These are phyloP conservation scores for Calocera viscosa DNA, from an alignment of 768 basidiomycete genomes.

Conservation along the genomic window DNA sequence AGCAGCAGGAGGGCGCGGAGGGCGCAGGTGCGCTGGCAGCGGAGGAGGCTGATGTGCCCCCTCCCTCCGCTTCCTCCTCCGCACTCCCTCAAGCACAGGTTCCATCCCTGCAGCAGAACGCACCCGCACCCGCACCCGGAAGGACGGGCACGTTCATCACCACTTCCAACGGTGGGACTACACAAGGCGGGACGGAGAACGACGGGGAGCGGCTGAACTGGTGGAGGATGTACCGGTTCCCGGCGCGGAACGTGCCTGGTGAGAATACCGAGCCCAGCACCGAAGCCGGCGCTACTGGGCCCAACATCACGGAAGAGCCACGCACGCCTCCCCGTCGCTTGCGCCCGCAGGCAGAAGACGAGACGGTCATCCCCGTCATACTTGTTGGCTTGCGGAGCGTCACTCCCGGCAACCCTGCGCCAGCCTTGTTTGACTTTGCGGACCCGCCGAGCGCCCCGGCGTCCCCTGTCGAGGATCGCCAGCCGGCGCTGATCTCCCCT, in stretches of 20 bases:
- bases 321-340: slow-evolving; percentile 13
- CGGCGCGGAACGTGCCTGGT: slow-evolving; percentile 42
- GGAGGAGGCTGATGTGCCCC: neutral
- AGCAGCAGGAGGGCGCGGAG: neutral
- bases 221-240: slow-evolving; percentile 78
- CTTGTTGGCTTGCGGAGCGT: slow-evolving; percentile 74
- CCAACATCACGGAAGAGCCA: slow-evolving; percentile 9
- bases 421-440: neutral
- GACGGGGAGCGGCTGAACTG: slow-evolving; percentile 46
- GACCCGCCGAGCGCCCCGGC: neutral
- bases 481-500: slow-evolving; percentile 18
- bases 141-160: neutral
- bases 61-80: neutral
- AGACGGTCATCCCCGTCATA: slow-evolving; percentile 63
- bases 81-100: too few relatives aligned
- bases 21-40: neutral
- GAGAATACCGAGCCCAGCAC: slow-evolving; percentile 19
- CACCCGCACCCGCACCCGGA: neutral
- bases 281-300: slow-evolving; percentile 13
- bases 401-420: slow-evolving; percentile 31
- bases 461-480: neutral
- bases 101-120: neutral
- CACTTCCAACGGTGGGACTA: neutral
- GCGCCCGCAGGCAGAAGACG: slow-evolving; percentile 19
- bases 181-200: slow-evolving; percentile 23